Percentiles rank a stretch among this genome's conserved stretches.
Conservation (phyloP, 2,329 filamentous ascomycete genomes). For the Cladophialophora yegresii region DNA sequence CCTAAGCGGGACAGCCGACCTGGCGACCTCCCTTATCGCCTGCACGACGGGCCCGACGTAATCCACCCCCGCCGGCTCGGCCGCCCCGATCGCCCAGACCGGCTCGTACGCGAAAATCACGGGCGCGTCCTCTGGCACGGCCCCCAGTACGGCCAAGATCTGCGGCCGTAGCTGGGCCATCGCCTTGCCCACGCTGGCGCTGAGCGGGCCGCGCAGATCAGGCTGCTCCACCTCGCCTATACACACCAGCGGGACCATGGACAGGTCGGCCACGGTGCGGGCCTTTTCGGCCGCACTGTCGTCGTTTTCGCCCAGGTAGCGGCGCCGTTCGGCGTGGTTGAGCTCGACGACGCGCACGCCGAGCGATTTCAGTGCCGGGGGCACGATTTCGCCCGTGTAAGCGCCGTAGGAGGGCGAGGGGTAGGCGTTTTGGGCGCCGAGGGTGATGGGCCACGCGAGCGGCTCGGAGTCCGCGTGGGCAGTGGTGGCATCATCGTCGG, state of each 20-base stretch:
- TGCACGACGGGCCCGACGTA: constrained; percentile 72
- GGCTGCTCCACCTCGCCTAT: constrained; percentile 68
- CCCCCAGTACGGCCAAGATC: constrained; percentile 63
- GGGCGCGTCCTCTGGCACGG: constrained; percentile 63
- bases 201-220: constrained; percentile 41
- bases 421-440: constrained; percentile 76
- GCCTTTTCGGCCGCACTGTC: constrained; percentile 68
- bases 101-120: constrained; percentile 83
- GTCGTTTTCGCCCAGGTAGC: constrained; percentile 75
- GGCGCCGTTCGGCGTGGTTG: constrained; percentile 75
- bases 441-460: constrained; percentile 55
- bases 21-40: constrained; percentile 59
- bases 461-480: constrained; percentile 42
- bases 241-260: constrained; percentile 76
- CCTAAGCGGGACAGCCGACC: constrained; percentile 4
- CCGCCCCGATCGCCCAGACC: constrained; percentile 82
- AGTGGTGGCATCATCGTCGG: constrained; percentile 38
- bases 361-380: constrained; percentile 64
- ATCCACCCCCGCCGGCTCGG: constrained; percentile 68
- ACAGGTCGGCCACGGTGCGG: constrained; percentile 65
- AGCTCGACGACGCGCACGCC: constrained; percentile 75
- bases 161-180: constrained; percentile 68
- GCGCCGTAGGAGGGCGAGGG: constrained; percentile 66
- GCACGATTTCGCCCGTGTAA: constrained; percentile 77
- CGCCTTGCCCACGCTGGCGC: constrained; percentile 55